phyloP scores from a whole-genome alignment of 495 filamentous ascomycete genomes.

The Penicillium ucsense region DNA sequence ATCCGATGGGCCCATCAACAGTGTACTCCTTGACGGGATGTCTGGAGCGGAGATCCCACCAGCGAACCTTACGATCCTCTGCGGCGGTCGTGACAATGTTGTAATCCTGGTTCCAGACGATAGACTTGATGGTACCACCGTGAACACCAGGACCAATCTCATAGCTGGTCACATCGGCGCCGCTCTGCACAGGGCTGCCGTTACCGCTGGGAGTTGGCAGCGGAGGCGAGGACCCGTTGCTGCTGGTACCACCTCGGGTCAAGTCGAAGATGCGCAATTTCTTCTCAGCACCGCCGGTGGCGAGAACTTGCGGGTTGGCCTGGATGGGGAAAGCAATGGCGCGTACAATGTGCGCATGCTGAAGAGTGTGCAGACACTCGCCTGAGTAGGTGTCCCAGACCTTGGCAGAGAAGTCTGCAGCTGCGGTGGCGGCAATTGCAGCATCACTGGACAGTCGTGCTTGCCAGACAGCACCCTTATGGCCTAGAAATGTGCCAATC shows the following conservation, averaged over 20 bases:
- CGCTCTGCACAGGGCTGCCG: constrained; percentile 16
- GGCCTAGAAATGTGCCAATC: constrained; percentile 97
- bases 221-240: constrained; percentile 34
- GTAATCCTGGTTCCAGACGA: constrained; percentile 81
- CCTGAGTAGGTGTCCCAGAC: constrained; percentile 96
- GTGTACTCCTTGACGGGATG: constrained; percentile 58
- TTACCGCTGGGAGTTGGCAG: constrained; percentile 14
- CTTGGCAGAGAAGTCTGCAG: constrained; percentile 93
- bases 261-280: constrained; percentile 93
- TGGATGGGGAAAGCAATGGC: constrained; percentile 77
- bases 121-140: constrained; percentile 80
- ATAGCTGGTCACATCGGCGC: constrained; percentile 47
- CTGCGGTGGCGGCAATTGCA: constrained; percentile 78
- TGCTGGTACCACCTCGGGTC: constrained; percentile 27
- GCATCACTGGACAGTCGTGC: constrained; percentile 83
- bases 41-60: constrained; percentile 81
- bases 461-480: constrained; percentile 98
- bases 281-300: constrained; percentile 92
- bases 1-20: constrained; percentile 76
- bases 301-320: constrained; percentile 66
- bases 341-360: constrained; percentile 90
- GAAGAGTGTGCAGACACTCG: constrained; percentile 77
- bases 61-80: constrained; percentile 82
- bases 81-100: constrained; percentile 82
- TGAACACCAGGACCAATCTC: constrained; percentile 83